Base-by-base conservation (phyloP, 78 protist genomes). In the Dictyostelium brefeldianum region DNA sequence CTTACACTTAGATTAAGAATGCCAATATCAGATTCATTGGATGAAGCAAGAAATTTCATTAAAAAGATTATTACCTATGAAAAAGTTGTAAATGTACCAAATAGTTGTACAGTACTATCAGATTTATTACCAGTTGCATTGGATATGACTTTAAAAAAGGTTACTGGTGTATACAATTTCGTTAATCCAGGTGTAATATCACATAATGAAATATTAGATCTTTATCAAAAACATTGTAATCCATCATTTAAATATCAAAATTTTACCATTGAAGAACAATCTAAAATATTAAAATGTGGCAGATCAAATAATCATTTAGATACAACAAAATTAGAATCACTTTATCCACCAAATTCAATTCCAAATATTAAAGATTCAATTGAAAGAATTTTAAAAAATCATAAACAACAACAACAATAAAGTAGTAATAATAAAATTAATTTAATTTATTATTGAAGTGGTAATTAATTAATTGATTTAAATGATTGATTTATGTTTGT, bases 11-110 rank as follows among this genome's bases (percentile, higher is more conserved):
- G 99, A 50, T n/a, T 98, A 20, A 74, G 99, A 47, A 95, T 98
- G 98, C 99, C 99, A 20, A 96, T 98, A 53, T 81, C 97, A n/a
- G 97, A 81, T 18, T 95, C 94, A 22, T 51, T 95, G 29, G 36
- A 59, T 17, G 92, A 80, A 73, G 96, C 87, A n/a, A 78, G 97
- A 50, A 95, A 77, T 43, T 96, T 98, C 53, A 81, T 98, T 31
- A 95, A 94, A 50, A 97, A 97, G 89, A 78, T 92, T 5, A 80
- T 43, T n/a, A 59, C 47, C 0, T 87, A 78, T 31, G 62, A 50
- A 62, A 54, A 20, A 56, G 89, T 94, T 10, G 81, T 98, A 46
- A 95, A 98, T 89, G 65, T 96, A 12, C 98, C 98, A 18, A 98
- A 98, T 74, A 96, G 98, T 20, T 69, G 97, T 67, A 80, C 98